Evolutionary conservation across 257 asterid genomes (phyloP).

Genomic region (Mentha longifolia): DNA sequence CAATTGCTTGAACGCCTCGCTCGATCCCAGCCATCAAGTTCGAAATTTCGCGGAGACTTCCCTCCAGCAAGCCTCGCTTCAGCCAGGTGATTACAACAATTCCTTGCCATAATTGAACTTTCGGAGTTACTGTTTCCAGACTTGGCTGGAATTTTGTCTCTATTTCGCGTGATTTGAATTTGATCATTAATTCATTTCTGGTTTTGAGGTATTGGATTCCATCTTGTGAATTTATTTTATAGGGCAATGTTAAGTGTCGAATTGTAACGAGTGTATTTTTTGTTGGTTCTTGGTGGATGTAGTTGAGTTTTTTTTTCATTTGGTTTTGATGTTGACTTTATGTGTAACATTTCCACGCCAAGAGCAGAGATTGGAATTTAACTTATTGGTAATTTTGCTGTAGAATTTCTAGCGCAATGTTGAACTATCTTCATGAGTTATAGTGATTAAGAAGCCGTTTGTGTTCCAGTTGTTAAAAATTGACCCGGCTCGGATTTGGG

Average conservation of each 20-base stretch:
- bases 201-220: neutral
- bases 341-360: neutral
- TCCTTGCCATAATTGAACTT: neutral
- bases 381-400: neutral
- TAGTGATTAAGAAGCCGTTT: neutral
- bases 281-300: neutral
- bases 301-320: neutral
- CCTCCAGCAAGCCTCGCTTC: constrained; percentile 89
- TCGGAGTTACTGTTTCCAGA: neutral
- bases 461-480: too few relatives aligned
- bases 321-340: constrained; percentile 21
- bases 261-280: neutral
- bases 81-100: constrained; percentile 55
- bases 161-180: neutral
- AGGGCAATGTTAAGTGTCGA: neutral
- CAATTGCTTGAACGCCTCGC: constrained; percentile 87
- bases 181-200: too few relatives aligned
- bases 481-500: too few relatives aligned
- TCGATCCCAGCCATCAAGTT: constrained; percentile 77
- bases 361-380: neutral
- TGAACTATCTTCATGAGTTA: constrained; percentile 2
- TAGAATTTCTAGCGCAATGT: neutral
- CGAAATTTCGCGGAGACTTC: constrained; percentile 92
- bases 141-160: neutral
- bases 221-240: constrained; percentile 6